Evolutionary conservation across 2,329 filamentous ascomycete species (phyloP), one percentile per base, ranked within the genome.

Genomic region (Ophiostoma tasmaniense): DNA sequence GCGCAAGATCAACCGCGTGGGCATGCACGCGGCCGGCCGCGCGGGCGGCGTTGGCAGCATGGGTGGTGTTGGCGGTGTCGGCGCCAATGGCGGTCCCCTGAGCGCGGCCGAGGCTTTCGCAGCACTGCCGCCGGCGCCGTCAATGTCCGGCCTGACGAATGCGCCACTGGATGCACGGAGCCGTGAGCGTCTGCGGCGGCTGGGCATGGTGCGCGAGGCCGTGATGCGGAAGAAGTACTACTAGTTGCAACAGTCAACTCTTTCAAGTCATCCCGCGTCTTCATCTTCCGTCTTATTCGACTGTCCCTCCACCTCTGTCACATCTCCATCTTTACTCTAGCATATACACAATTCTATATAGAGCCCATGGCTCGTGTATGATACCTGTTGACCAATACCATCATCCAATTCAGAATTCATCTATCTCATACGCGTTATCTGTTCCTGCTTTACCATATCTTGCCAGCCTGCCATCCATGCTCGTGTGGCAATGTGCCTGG

Each of bases 1-100:
- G 72, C 88, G 91, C 73, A 90, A 90, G 76, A 72, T 77, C 4
- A 75, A 77, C 72, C 75, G 75, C 65, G 76, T 77, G 71, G 76
- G 75, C 71, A 77, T 77, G 76, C 75, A 75, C 66, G 76, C 75
- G 55, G 64, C 20, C 68, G 50, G 35, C 45, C 35, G 55, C 35
- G 30, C n/a, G 20, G 67, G 68, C 50, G 59, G 39, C 17, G 50
- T 22, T 10, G 22, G 22, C 52, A 45, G 61, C 35, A 17, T 67
- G 3, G 39, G 22, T 50, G 35, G 22, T 39, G 25, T 17, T 33
- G 28, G 45, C 30, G 42, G 52, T 30, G 45, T 5, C 35, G 30
- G 37, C 28, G 20, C 14, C 62, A 33, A 33, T 8, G 10, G 66
- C 39, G 55, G 67, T 59, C 67, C 68, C 13, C 13, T 52, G 28